Evolutionary conservation across 139 green algal genomes (phyloP).

Genomic region (Zygnema cylindricum): DNA sequence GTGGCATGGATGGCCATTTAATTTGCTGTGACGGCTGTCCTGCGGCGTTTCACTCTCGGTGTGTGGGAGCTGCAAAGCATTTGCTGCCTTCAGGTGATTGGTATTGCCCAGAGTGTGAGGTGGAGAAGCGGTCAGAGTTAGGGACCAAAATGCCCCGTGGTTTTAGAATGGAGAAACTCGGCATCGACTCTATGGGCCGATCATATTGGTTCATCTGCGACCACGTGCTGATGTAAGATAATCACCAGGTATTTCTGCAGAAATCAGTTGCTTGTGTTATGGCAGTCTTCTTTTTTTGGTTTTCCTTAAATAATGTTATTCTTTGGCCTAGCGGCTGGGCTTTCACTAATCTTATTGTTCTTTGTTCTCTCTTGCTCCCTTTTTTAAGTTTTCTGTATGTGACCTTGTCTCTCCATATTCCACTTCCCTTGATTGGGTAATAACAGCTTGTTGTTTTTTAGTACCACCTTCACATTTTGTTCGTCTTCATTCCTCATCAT

Average conservation of each 20-base stretch:
- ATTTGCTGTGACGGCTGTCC: slow-evolving; percentile 92
- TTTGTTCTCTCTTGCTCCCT: too few relatives aligned
- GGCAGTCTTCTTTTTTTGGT: too few relatives aligned
- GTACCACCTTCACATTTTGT: too few relatives aligned
- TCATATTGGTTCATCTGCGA: slow-evolving; percentile 19
- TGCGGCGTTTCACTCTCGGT: slow-evolving; percentile 85
- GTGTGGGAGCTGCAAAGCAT: slow-evolving; percentile 67
- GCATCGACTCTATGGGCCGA: slow-evolving; percentile 13
- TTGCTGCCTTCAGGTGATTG: slow-evolving; percentile 65
- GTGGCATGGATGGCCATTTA: slow-evolving; percentile 78
- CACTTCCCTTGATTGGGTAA: too few relatives aligned
- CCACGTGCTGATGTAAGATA: slow-evolving; percentile 39
- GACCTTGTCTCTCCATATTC: too few relatives aligned
- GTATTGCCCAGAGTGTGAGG: slow-evolving; percentile 66
- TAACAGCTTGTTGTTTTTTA: too few relatives aligned
- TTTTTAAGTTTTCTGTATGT: too few relatives aligned
- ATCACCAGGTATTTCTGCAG: background rate
- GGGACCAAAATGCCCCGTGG: background rate
- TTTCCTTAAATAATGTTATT: too few relatives aligned
- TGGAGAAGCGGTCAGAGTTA: background rate
- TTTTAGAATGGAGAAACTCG: slow-evolving; percentile 24
- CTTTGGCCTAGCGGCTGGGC: too few relatives aligned
- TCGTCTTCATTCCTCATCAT: too few relatives aligned
- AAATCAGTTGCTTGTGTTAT: background rate
- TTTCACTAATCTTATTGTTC: too few relatives aligned